phyloP scores from a whole-genome alignment of 257 asterid species.

The Eucommia ulmoides region DNA sequence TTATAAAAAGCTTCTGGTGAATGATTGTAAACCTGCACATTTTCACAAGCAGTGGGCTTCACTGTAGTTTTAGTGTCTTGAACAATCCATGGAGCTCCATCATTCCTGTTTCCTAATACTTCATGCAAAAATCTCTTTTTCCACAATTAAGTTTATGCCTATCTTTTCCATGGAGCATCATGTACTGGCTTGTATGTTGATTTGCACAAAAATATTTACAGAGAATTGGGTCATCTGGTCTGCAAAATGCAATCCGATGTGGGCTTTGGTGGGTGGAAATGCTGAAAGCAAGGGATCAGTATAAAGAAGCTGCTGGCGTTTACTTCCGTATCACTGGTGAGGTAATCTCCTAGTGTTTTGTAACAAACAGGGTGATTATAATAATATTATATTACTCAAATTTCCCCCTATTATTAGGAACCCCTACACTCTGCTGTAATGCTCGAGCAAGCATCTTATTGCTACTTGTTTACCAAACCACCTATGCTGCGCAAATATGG shows the following conservation, averaged over 20 bases:
- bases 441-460: constrained; percentile 98
- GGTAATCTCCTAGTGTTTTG: constrained; percentile 56
- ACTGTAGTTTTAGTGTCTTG: too few relatives aligned
- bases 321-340: constrained; percentile 97
- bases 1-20: too few relatives aligned
- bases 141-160: too few relatives aligned
- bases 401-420: constrained; percentile 38
- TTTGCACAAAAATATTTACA: constrained; percentile 16
- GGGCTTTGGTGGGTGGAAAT: constrained; percentile 99
- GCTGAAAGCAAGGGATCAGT: constrained; percentile 79
- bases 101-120: too few relatives aligned
- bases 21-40: too few relatives aligned
- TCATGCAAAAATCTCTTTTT: too few relatives aligned
- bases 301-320: constrained; percentile 90
- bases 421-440: constrained; percentile 85
- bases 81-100: too few relatives aligned
- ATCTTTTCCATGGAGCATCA: too few relatives aligned
- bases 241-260: constrained; percentile 72
- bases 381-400: constrained; percentile 26
- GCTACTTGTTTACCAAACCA: constrained; percentile 79
- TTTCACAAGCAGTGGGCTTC: too few relatives aligned
- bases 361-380: constrained; percentile 11
- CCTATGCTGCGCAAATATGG: constrained; percentile 86
- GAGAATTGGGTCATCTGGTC: constrained; percentile 72
- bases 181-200: too few relatives aligned